These are phyloP conservation scores for Solanum hybrid DNA, from an alignment of 305 asterid species.

Conservation along the genomic window DNA sequence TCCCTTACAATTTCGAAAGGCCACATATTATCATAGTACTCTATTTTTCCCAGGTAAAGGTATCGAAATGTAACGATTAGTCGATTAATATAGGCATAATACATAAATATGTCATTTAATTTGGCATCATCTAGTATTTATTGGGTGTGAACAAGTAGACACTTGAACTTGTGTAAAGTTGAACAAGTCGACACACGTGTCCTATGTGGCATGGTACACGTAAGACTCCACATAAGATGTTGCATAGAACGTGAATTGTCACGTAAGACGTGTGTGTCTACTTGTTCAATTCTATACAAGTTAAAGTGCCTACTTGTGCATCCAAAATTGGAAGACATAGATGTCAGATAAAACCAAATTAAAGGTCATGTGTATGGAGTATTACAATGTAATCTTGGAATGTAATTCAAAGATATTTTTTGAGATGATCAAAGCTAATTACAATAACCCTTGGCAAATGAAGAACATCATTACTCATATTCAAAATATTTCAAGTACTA, in stretches of 20 bases:
- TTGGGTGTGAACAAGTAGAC: accelerated
- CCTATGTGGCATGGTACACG: background rate
- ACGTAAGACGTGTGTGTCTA: no score
- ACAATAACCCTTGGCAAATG: background rate
- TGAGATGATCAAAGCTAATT: background rate
- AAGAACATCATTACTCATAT: background rate
- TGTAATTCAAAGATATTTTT: no score
- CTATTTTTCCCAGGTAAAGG: background rate
- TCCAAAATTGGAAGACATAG: background rate
- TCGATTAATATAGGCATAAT: no score
- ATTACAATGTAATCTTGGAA: background rate
- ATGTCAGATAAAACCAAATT: no score
- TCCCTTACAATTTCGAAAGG: background rate
- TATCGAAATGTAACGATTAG: background rate
- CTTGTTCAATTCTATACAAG: no score
- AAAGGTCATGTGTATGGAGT: no score
- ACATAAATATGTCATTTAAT: no score
- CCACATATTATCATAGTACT: background rate
- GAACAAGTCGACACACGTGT: background rate
- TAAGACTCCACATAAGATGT: background rate
- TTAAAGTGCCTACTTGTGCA: background rate
- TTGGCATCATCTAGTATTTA: background rate
- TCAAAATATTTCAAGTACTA: no score
- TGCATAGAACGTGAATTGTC: background rate
- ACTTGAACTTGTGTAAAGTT: no score